phyloP scores from a whole-genome alignment of 768 basidiomycete species.

The Mycena belliarum region DNA sequence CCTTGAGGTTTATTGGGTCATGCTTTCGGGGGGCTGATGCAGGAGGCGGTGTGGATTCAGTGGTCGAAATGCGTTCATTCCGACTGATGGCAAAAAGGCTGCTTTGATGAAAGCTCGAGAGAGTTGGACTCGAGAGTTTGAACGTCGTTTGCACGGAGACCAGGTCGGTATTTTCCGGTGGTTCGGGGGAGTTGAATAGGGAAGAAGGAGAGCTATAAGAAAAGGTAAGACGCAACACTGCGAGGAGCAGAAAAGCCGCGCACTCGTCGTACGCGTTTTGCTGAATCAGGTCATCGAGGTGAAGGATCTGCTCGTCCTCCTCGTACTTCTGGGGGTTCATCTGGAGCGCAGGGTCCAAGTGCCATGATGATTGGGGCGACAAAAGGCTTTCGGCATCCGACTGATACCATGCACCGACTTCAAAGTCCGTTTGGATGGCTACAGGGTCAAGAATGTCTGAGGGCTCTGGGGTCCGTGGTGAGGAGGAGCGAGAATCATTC shows the following conservation, averaged over 20 bases:
- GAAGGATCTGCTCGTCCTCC: constrained; percentile 58
- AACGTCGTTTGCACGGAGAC: constrained; percentile 22
- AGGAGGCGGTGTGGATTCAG: constrained; percentile 70
- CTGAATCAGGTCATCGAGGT: constrained; percentile 73
- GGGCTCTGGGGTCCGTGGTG: constrained; percentile 68
- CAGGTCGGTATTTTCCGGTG: constrained; percentile 35
- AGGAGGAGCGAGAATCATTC: constrained; percentile 67
- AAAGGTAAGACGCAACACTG: constrained; percentile 11
- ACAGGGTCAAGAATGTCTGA: constrained; percentile 54
- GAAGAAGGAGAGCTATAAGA: constrained; percentile 37
- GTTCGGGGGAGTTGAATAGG: constrained; percentile 31
- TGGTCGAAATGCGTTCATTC: constrained; percentile 46
- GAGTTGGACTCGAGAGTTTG: constrained; percentile 25
- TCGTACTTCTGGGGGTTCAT: constrained; percentile 41
- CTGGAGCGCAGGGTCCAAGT: constrained; percentile 39
- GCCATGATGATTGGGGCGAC: constrained; percentile 44
- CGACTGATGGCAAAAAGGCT: constrained; percentile 31
- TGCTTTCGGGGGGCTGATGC: constrained; percentile 56
- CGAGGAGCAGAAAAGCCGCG: constrained; percentile 26
- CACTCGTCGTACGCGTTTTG: constrained; percentile 78
- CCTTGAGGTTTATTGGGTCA: constrained; percentile 53
- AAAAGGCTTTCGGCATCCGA: constrained; percentile 44
- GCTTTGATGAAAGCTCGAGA: constrained; percentile 31
- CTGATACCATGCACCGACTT: constrained; percentile 58
- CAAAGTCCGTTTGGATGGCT: constrained; percentile 48